Evolutionary conservation across 371 early-diverging fungal genomes (phyloP).

Genomic region (Nematocida ironsii): DNA sequence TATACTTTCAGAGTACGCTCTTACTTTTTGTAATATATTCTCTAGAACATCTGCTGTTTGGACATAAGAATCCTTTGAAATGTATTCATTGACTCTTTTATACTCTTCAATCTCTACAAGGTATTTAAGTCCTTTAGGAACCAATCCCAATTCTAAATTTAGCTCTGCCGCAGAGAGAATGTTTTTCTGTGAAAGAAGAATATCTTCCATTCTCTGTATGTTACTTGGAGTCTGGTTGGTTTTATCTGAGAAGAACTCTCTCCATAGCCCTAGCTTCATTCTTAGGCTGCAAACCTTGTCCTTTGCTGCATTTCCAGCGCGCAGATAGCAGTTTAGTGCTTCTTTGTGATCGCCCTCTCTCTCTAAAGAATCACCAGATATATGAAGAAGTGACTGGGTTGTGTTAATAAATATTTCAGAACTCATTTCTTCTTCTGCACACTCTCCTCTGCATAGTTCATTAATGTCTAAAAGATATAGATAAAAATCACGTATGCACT

Average conservation of each 20-base stretch:
- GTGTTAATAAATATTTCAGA: background rate
- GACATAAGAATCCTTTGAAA: background rate
- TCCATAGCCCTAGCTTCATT: conserved; percentile 38
- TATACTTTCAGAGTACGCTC: background rate
- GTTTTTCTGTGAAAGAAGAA: conserved; percentile 35
- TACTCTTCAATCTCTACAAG: conserved; percentile 29
- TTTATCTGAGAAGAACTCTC: conserved; percentile 34
- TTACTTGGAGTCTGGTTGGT: background rate
- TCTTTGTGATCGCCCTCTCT: conserved; percentile 26
- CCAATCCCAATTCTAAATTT: conserved; percentile 16
- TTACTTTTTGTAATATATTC: background rate
- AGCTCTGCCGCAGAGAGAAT: conserved; percentile 8
- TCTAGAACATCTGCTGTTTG: background rate
- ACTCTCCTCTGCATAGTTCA: background rate
- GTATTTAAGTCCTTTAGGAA: conserved; percentile 2
- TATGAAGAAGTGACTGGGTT: background rate
- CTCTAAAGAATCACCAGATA: conserved; percentile 9
- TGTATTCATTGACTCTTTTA: background rate
- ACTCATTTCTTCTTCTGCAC: background rate
- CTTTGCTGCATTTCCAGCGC: background rate
- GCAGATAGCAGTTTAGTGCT: conserved; percentile 31
- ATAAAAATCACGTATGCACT: conserved; percentile 6
- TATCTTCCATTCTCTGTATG: conserved; percentile 21
- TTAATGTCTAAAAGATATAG: background rate
- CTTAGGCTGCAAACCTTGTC: background rate